Base-by-base conservation (phyloP, 106 monocot genomes). In the Agapanthus africanus region DNA sequence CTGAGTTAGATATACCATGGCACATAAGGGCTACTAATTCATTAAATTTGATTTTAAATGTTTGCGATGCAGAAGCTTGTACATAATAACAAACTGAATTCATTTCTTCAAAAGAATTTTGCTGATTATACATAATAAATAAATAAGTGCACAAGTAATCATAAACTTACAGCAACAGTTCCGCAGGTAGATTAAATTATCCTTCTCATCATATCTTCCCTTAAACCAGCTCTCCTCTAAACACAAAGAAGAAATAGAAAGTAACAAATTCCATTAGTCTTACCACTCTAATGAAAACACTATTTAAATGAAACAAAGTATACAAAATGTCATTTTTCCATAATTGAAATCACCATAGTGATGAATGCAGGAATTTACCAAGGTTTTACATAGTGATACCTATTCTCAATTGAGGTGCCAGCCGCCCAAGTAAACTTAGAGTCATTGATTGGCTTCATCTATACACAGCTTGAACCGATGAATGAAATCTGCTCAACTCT, bases 401-500 rank as follows among this genome's bases (percentile, higher is more conserved):
- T 4, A 5, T 26, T 54, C 4, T 54, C 52, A 25, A 23, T 54
- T 54, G n/a, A n/a, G n/a, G n/a, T 54, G 23, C 52, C n/a, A 54
- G 7, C 25, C 25, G 52, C 22, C 11, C 25, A n/a, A 22, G 22
- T 25, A 54, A 23, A 26, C 1, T 54, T 54, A 54, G 22, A 26
- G 25, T 23, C 52, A 22, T 2, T 9, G 9, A n/a, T 14, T 2
- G 25, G 52, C 3, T 54, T 23, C 5, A 2, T 4, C 14, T 54
- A 54, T 49, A 49, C n/a, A 49, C 11, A 49, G 49, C 49, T 49
- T 1, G 5, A 14, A 49, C 49, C 5, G 49, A 49, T 49, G n/a
- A 18, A 15, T 49, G 5, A n/a, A 47, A 49, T 56, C 16, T 70
- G 32, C 40, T 72, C 36, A 76, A 32, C 25, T 16, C 32, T n/a